Evolutionary conservation across 345 rosid species (phyloP), one percentile per base, ranked within the genome.

Genomic region (Bretschneidera sinensis): DNA sequence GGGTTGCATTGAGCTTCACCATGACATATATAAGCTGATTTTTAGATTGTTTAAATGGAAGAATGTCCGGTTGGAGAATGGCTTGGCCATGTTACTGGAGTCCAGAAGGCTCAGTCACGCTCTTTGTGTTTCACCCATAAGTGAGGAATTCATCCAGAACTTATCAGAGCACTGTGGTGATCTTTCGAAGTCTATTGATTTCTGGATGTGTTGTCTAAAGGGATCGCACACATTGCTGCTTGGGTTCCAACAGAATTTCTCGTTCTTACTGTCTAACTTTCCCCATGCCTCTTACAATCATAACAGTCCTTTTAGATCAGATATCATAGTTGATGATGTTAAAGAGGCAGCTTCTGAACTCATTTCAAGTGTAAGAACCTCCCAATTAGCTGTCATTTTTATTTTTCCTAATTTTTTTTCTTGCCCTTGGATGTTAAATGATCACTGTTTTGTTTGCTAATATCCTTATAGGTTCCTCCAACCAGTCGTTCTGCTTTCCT

Each of bases 81-180:
- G 80, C 59, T 34, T 90, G 70, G 67, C 84, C 63, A 68, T 70
- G 67, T 67, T 89, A 43, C 87, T 96, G 97, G 91, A 79, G 70
- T 71, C 79, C 71, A 83, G 97, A 79, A 84, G 97, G 77, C 84
- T 87, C 43, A 80, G 82, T 68, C 98, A 92, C 74, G 86, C 88
- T 17, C 86, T 92, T 62, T 92, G 97, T 71, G 71, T 72, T 65
- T 77, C 96, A 60, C 95, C 97, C 31, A 61, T 92, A 53, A 74
- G 75, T 71, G 88, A 89, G 31, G 78, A 75, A 57, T 76, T 89
- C 51, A 70, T 79, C 21, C 33, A 9, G 34, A 78, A 55, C 59
- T 66, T 87, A 58, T 73, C 85, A 55, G 82, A 73, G 68, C 66
- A 75, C 34, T 74, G 52, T 66, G 86, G 87, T 57, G 88, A 79